Evolutionary conservation across 352 stramenopile species (phyloP), one percentile per base, ranked within the genome.

Genomic region (Globisporangium splendens): DNA sequence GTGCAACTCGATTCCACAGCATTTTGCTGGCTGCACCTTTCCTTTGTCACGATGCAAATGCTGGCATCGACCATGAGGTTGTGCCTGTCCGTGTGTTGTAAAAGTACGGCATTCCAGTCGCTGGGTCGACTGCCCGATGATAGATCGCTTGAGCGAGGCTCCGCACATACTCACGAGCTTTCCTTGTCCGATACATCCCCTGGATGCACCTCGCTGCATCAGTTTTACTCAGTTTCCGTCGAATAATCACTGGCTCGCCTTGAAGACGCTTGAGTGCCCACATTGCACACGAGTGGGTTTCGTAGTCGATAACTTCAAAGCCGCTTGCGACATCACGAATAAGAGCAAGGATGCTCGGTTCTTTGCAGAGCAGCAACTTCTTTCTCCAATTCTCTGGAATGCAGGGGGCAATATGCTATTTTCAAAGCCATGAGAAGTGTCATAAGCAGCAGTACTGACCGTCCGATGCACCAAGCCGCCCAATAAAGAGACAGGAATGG

Each of bases 71-170:
- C 80, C 78, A 93, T 39, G 73, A 75, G 0, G 79, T 73, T 18
- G 66, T 63, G 31, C 77, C 77, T 5, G 82, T 89, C 13, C 69
- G 66, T 2, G 65, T 74, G 55, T 89, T 89, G 65, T 77, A 86
- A 24, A 77, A 71, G 46, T 89, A 91, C 8, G 33, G 24, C 24
- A 66, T 59, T 8, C 79, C 75, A 4, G 69, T 81, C 8, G 57
- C 48, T 12, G 79, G 75, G 39, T 91, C 82, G 1, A 84, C 62
- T 18, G 68, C 49, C 31, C 67, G 65, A 31, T 59, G 59, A 43
- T 89, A 91, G 14, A 87, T 55, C 0, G 54, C 50, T 7, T 46
- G 53, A 6, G 77, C 79, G 4, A 89, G 51, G 1, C 54, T 55
- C n/a, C 68, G 73, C 12, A 73, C 51, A 41, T 64, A 46, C 35